These are phyloP conservation scores for Diaporthe citri DNA, from an alignment of 2,329 filamentous ascomycete species.

Conservation along the genomic window DNA sequence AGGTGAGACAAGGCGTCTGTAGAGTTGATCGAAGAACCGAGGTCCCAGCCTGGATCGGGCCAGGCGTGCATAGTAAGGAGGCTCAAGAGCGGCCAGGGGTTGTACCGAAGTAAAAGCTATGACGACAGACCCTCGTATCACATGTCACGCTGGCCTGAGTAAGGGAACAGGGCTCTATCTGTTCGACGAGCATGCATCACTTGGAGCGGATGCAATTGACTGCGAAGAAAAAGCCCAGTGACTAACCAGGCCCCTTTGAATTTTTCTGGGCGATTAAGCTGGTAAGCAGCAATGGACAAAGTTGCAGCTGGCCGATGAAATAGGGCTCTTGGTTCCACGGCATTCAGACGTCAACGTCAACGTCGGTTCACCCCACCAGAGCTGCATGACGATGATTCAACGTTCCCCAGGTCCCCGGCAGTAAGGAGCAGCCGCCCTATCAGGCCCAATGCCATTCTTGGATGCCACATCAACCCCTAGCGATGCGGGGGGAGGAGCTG, in stretches of 20 bases:
- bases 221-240: not conserved
- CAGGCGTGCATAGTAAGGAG: slow-evolving; percentile 26
- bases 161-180: not conserved
- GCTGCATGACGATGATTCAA: slow-evolving; percentile 17
- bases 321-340: not conserved
- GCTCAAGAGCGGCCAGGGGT: slow-evolving; percentile 17
- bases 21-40: slow-evolving; percentile 33
- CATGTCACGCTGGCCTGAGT: slow-evolving; percentile 26
- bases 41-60: slow-evolving; percentile 20
- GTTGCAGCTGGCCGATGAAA: not conserved
- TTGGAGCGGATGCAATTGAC: not conserved
- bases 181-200: too few relatives aligned
- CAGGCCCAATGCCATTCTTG: slow-evolving; percentile 14
- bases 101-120: not conserved
- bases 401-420: slow-evolving; percentile 26
- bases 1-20: not conserved
- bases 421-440: not conserved
- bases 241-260: not conserved
- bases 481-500: slow-evolving; percentile 36
- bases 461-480: slow-evolving; percentile 22
- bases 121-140: slow-evolving; percentile 38
- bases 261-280: not conserved
- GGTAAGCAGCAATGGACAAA: not conserved
- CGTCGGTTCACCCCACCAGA: slow-evolving; percentile 6
- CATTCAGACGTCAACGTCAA: slow-evolving; percentile 10